Evolutionary conservation across 768 basidiomycete genomes (phyloP), one percentile per base, ranked within the genome.

Genomic region (Calocera viscosa): DNA sequence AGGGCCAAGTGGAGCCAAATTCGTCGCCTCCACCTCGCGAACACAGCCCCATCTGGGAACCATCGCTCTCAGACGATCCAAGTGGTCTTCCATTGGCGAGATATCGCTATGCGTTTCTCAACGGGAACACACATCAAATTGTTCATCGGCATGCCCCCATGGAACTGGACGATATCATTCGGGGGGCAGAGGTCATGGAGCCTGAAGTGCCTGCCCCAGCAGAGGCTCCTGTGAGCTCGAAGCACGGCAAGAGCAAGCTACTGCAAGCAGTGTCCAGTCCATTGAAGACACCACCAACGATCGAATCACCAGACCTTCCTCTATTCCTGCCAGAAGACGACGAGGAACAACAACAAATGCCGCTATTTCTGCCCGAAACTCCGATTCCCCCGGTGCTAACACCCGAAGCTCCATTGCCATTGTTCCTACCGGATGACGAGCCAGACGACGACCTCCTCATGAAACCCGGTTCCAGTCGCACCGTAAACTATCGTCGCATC

Each of bases 41-140:
- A 47, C 43, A 60, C 53, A 60, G 53, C 26, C 30, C 53, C 14
- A 32, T 28, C 30, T 26, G 16, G 30, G 30, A 47, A 19, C 43
- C 14, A 60, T 2, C 30, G 24, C 53, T 16, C 22, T 26, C 53
- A 5, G 53, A 60, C 30, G 26, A 32, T 26, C 26, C 53, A 10
- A 10, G 5, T 12, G 10, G 53, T 30, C 24, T 60, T 2, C 53
- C 53, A 16, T 22, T 22, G 10, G 53, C 53, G 19, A 60, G 53
- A 22, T 32, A 60, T 32, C 53, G 53, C 5, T 60, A 60, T 19
- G 53, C 53, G 2, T 60, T 28, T 26, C 26, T 60, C 14, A 32
- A 60, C 19, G 53, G 53, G 53, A 32, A 26, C 16, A 60, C 53
- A 26, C 53, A 60, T 60, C 53, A 60, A 60, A 60, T 60, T 19